Conservation (phyloP, 352 stramenopile genomes). For the Globisporangium cederbergense region DNA sequence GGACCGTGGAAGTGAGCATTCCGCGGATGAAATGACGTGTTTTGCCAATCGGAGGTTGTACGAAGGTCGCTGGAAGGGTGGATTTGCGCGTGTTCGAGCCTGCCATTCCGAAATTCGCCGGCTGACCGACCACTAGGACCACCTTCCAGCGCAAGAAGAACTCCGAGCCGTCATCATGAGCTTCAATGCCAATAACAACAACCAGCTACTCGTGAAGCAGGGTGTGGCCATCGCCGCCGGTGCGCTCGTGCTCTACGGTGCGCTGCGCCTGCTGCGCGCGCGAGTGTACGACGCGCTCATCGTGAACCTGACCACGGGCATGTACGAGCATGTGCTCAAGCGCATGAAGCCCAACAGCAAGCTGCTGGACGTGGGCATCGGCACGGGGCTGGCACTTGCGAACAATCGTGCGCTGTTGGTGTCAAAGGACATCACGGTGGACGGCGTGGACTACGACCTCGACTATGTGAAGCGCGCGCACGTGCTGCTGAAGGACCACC, state of each 20-base stretch:
- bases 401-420: constrained; percentile 64
- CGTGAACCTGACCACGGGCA: constrained; percentile 84
- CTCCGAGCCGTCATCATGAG: constrained; percentile 2
- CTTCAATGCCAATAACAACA: not conserved
- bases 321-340: constrained; percentile 83
- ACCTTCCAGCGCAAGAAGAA: not conserved
- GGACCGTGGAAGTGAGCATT: too few species aligned
- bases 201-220: constrained; percentile 17
- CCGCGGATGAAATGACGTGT: not conserved
- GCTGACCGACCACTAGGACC: not conserved
- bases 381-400: constrained; percentile 70
- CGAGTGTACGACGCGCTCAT: constrained; percentile 89
- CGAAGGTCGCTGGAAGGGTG: constrained; percentile 8
- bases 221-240: constrained; percentile 19
- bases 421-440: constrained; percentile 66
- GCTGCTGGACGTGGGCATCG: constrained; percentile 89
- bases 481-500: constrained; percentile 33
- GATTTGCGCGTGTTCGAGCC: constrained; percentile 5
- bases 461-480: constrained; percentile 82
- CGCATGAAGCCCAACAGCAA: constrained; percentile 47
- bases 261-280: constrained; percentile 56
- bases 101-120: not conserved
- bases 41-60: constrained; percentile 1
- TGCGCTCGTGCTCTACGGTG: constrained; percentile 39
- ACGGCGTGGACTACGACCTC: constrained; percentile 89